Conservation (phyloP, 257 asterid genomes). For the Jacaranda mimosifolia region DNA sequence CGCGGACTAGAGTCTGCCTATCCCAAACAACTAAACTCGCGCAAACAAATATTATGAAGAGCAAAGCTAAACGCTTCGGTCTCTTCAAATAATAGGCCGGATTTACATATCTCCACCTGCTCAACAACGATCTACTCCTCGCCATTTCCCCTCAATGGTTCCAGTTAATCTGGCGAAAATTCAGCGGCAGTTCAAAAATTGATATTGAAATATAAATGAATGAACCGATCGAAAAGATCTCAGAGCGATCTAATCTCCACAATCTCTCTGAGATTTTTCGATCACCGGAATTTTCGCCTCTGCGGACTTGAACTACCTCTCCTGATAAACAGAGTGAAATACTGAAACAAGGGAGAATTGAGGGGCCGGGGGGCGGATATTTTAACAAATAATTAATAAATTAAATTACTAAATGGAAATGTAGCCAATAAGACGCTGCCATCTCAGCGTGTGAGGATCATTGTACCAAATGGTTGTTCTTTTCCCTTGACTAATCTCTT, state of each 20-base stretch:
- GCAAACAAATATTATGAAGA: slow-evolving; percentile 68
- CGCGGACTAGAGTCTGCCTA: slow-evolving; percentile 93
- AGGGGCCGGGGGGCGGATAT: neutral
- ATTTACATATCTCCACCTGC: slow-evolving; percentile 66
- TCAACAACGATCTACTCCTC: slow-evolving; percentile 87
- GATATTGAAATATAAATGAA: slow-evolving; percentile 3
- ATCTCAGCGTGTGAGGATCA: slow-evolving; percentile 24
- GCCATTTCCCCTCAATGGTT: slow-evolving; percentile 55
- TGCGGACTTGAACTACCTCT: slow-evolving; percentile 36
- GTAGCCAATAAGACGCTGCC: slow-evolving; percentile 32
- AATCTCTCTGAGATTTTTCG: slow-evolving; percentile 35
- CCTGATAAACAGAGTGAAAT: slow-evolving; percentile 29
- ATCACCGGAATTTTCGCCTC: slow-evolving; percentile 30
- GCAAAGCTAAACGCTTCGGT: slow-evolving; percentile 87
- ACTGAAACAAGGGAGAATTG: neutral
- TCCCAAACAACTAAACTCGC: slow-evolving; percentile 82
- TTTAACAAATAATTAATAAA: neutral
- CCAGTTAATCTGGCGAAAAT: slow-evolving; percentile 5
- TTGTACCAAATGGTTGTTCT: neutral
- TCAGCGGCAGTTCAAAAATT: slow-evolving; percentile 21
- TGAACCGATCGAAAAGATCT: slow-evolving; percentile 27
- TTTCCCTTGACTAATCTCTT: too few species aligned
- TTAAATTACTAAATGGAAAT: neutral
- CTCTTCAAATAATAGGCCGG: slow-evolving; percentile 94
- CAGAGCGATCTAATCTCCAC: slow-evolving; percentile 31